Base-by-base conservation (phyloP, 768 basidiomycete species). In the Podaxis carcinomalis region DNA sequence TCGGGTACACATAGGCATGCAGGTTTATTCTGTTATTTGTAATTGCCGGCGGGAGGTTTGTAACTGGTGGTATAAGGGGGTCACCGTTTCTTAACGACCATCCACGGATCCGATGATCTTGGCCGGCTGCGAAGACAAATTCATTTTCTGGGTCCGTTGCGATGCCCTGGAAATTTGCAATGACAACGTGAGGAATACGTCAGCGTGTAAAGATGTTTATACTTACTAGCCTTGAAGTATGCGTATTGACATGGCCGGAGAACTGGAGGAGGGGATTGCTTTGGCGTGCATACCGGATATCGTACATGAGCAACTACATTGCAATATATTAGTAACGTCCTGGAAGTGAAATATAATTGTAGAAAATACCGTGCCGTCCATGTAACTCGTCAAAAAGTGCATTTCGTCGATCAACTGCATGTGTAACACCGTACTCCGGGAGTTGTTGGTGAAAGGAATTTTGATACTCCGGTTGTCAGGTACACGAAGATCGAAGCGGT, bases 101-200 rank as follows among this genome's bases (percentile, higher is more conserved):
- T 2, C 80, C 81, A 23, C 88, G 83, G 61, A 92, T 79, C 35
- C 77, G 78, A 46, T 73, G 64, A 70, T 93, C 90, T 63, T 85
- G 80, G 9, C 89, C 89, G 0, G 87, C 87, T 7, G 86, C 86
- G 61, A 89, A 89, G 16, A 93, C 67, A 53, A 87, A 80, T 28
- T 82, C 75, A 51, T 86, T 77, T 6, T 70, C 62, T 0, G 84
- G 80, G 64, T 90, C 88, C 16, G 83, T 67, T 1, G 81, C 74
- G 5, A 90, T 75, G 4, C 89, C 89, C 90, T 92, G 65, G 19
- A 23, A 35, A 6, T 27, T 50, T 51, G 5, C 36, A 47, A 3
- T 44, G 21, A 53, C 57, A 25, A 3, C n/a, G n/a, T 10, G 63
- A 57, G 36, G 28, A 68, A 16, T 42, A 63, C 51, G 19, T 28